Evolutionary conservation across 2,329 filamentous ascomycete species (phyloP), one percentile per base, ranked within the genome.

Genomic region (Dactylellina haptotyla): DNA sequence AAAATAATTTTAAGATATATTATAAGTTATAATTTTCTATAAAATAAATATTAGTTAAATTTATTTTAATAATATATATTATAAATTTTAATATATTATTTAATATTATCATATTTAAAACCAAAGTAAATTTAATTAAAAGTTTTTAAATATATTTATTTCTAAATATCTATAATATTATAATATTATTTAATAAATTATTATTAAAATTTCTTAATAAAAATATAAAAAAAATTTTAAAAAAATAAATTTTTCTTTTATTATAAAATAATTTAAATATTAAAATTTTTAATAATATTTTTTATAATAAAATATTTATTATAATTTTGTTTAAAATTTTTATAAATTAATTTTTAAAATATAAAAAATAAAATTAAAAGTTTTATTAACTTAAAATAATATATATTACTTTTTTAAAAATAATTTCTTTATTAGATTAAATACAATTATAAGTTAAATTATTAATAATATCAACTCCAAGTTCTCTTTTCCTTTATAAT

Each of bases 401-500:
- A 25, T 34, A 23, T 23, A 12, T 34, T 25, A 4, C 25, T 57
- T 57, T 39, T 28, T 58, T 58, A 20, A 62, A 26, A 50, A 62
- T 62, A 25, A 39, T 39, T 62, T 39, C n/a, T 51, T 62, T 62
- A 25, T 37, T 53, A 26, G 37, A 53, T 63, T 53, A 51, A 16
- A 41, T 53, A 41, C 30, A 41, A 43, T 45, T 45, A 12, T 34
- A 50, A 50, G n/a, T 16, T 45, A 16, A 16, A 20, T 62, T 39
- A 6, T 51, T 62, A 39, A 62, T 37, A 39, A 18, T 62, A 62
- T 62, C 51, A 39, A 28, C 20, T 39, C n/a, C n/a, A 30, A 51
- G 5, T 43, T 63, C 54, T 45, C n/a, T n/a, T n/a, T n/a, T n/a
- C n/a, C 32, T 53, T 53, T 53, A 53, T 28, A 53, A 63, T 63